Conservation (phyloP, 2,329 filamentous ascomycete genomes). For the Raffaelea ambrosiae region DNA sequence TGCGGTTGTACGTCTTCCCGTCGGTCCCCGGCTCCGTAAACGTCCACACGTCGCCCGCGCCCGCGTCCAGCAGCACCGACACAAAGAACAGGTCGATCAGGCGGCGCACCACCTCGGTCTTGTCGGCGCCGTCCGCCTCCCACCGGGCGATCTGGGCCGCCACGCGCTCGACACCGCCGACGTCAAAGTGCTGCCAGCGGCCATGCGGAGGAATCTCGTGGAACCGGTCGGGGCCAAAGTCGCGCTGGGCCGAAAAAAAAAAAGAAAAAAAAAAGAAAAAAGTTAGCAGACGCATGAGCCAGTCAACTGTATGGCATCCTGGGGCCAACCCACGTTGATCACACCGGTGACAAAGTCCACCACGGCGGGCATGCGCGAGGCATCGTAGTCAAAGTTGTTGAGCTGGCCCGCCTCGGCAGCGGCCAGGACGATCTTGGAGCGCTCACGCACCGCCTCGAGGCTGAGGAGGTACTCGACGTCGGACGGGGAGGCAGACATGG, state of each 20-base stretch:
- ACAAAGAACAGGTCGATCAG: slow-evolving; percentile 55
- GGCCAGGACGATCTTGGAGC: not conserved
- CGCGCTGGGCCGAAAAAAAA: slow-evolving; percentile 26
- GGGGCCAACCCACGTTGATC: slow-evolving; percentile 1
- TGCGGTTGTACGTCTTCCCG: slow-evolving; percentile 27
- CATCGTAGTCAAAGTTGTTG: slow-evolving; percentile 8
- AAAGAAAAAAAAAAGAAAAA: not conserved
- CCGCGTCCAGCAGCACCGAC: slow-evolving; percentile 49
- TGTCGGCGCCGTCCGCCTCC: slow-evolving; percentile 30
- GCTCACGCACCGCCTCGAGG: slow-evolving; percentile 5
- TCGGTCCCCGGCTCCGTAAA: slow-evolving; percentile 31
- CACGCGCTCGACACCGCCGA: slow-evolving; percentile 43
- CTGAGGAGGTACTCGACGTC: slow-evolving; percentile 5
- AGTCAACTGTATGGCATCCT: not conserved
- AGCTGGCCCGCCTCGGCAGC: slow-evolving; percentile 4
- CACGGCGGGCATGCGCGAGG: not conserved
- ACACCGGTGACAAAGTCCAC: slow-evolving; percentile 4
- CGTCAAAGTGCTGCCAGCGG: slow-evolving; percentile 56
- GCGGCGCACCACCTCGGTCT: slow-evolving; percentile 39
- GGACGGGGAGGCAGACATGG: not conserved
- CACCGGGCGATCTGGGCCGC: slow-evolving; percentile 27
- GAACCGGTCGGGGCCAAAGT: slow-evolving; percentile 39
- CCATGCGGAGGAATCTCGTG: slow-evolving; percentile 44
- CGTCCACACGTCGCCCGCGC: slow-evolving; percentile 40
- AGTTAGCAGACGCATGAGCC: not conserved